phyloP scores from a whole-genome alignment of 202 grass and related monocot genomes.

The Panicum virgatum region DNA sequence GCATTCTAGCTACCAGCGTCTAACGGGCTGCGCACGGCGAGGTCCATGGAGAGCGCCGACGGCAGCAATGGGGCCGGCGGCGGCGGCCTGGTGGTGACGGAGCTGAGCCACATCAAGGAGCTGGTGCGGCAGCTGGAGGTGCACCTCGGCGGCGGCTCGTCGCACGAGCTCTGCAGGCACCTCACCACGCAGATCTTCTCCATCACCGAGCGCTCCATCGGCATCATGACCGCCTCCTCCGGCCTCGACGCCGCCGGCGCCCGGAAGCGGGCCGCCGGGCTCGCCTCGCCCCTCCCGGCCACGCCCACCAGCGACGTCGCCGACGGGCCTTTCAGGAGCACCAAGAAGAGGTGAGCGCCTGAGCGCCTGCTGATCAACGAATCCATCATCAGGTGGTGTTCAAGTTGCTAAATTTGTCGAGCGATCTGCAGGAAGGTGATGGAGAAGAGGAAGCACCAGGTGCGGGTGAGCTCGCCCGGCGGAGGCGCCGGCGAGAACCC shows the following conservation, averaged over 20 bases:
- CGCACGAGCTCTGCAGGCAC: slow-evolving; percentile 43
- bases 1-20: neutral
- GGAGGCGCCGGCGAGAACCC: slow-evolving; percentile 30
- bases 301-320: slow-evolving; percentile 56
- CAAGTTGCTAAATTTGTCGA: no score
- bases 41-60: slow-evolving; percentile 40
- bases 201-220: slow-evolving; percentile 55
- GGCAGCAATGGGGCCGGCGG: slow-evolving; percentile 38
- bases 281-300: slow-evolving; percentile 18
- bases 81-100: slow-evolving; percentile 42
- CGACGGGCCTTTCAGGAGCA: slow-evolving; percentile 46
- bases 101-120: slow-evolving; percentile 67
- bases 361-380: no score
- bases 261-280: neutral
- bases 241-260: slow-evolving; percentile 10
- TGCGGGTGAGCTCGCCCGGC: slow-evolving; percentile 43
- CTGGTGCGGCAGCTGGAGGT: slow-evolving; percentile 57
- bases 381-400: no score
- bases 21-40: neutral
- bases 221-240: slow-evolving; percentile 39
- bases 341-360: slow-evolving; percentile 31
- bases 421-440: slow-evolving; percentile 33
- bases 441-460: slow-evolving; percentile 36
- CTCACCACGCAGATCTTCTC: slow-evolving; percentile 50
- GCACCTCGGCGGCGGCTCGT: slow-evolving; percentile 35